phyloP scores from a whole-genome alignment of 768 basidiomycete genomes.

The Chlorophyllum brunneum region DNA sequence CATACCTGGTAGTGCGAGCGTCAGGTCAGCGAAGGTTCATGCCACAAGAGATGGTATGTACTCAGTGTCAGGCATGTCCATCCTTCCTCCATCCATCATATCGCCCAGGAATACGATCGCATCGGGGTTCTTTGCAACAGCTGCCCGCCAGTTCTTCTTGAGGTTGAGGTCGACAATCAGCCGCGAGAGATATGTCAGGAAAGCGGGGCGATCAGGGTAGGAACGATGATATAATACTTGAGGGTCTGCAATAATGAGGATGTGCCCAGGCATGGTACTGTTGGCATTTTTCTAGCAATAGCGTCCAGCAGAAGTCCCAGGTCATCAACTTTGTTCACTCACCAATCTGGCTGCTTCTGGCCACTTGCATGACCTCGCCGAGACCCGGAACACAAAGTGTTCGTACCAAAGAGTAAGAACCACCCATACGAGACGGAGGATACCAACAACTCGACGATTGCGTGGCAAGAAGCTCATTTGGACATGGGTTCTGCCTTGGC shows the following conservation, averaged over 20 bases:
- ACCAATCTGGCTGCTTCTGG: constrained; percentile 29
- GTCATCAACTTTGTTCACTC: constrained; percentile 14
- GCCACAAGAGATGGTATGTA: constrained; percentile 32
- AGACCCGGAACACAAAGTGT: constrained; percentile 48
- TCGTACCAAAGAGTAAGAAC: constrained; percentile 70
- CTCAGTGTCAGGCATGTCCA: constrained; percentile 62
- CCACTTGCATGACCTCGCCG: constrained; percentile 53
- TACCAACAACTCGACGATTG: constrained; percentile 35
- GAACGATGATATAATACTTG: constrained; percentile 78
- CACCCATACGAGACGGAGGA: constrained; percentile 58
- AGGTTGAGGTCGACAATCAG: constrained; percentile 77
- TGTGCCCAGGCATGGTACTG: constrained; percentile 36
- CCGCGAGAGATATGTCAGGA: constrained; percentile 57
- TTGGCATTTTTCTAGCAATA: constrained; percentile 17
- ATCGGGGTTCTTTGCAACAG: constrained; percentile 58
- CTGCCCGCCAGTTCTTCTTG: constrained; percentile 79
- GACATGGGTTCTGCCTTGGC: background rate
- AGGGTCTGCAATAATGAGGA: constrained; percentile 86
- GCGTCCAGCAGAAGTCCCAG: constrained; percentile 5
- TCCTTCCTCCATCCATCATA: constrained; percentile 85
- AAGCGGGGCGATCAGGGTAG: constrained; percentile 56
- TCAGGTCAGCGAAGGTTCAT: background rate
- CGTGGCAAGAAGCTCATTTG: constrained; percentile 22
- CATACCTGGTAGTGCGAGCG: constrained; percentile 53
- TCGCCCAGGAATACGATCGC: constrained; percentile 83